Base-by-base conservation (phyloP, 352 stramenopile genomes). In the Phytophthora nicotianae region DNA sequence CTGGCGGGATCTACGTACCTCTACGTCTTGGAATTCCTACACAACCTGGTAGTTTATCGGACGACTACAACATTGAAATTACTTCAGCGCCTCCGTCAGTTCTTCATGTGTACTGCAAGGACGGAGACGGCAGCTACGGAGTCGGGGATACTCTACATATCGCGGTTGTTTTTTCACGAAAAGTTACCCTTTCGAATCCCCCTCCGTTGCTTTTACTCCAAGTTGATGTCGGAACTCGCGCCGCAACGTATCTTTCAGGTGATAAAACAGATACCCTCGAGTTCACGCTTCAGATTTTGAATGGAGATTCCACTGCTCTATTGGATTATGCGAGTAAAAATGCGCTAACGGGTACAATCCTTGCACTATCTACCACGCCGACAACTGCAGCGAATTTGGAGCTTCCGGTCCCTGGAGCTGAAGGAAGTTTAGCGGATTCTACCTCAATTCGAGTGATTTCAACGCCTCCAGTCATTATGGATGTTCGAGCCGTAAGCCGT, bases 131-230 rank as follows among this genome's bases (percentile, higher is more conserved):
- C 1, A 67, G 45, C 16, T 83, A 79, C 35, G 81, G 80, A 0
- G 80, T 86, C 0, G 83, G 80, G 2, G 80, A 91, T 37, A 65
- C 62, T 1, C 38, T 91, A 14, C 41, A 70, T 1, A n/a, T 91
- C 11, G 68, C 54, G 4, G 77, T 91, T 4, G 46, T 68, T 2
- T 88, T 91, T 54, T 75, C 74, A 1, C 68, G 65, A n/a, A 59
- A 58, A n/a, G 62, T 88, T 19, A 56, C 43, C 9, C 51, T 75
- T 21, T 21, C 16, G 32, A 62, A 51, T 14, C 37, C 41, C 42
- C 46, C 32, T 8, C 77, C 81, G 5, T 65, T 65, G 0, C 37
- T 91, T 8, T 21, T 67, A 1, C 51, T 89, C 2, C 68, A 78
- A 41, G 68, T 93, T n/a, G 46, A 52, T 10, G 61, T 50, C 19